Percentiles rank a stretch among this genome's conserved stretches.
phyloP scores from a whole-genome alignment of 208 protist genomes.

The Angomonas desouzai region DNA sequence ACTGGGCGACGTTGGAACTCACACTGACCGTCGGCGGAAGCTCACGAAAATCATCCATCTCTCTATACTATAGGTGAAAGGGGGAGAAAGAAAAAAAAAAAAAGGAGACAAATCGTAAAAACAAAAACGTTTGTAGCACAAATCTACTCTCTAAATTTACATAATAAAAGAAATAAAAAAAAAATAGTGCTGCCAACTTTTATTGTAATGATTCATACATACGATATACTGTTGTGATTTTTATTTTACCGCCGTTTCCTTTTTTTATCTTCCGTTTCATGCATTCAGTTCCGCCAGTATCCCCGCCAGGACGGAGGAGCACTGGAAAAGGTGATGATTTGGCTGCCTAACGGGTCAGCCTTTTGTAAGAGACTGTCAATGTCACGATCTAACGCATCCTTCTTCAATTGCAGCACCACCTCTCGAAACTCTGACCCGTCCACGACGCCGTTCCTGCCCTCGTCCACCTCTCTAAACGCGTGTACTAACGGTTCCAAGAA shows the following conservation, averaged over 20 bases:
- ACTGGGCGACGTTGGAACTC: constrained; percentile 46
- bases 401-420: constrained; percentile 51
- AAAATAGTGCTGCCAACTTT: too few species aligned
- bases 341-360: constrained; percentile 62
- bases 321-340: constrained; percentile 83
- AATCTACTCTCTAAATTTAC: too few species aligned
- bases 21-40: constrained; percentile 27
- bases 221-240: too few species aligned
- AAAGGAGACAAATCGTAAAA: neutral
- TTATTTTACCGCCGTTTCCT: too few species aligned
- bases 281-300: constrained; percentile 34
- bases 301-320: constrained; percentile 66
- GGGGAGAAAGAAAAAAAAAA: neutral
- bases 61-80: neutral
- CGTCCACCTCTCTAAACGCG: constrained; percentile 71
- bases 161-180: constrained; percentile 7
- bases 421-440: constrained; percentile 58
- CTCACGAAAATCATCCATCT: constrained; percentile 20
- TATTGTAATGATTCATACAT: too few species aligned
- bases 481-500: constrained; percentile 74
- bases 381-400: constrained; percentile 46
- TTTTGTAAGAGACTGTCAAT: constrained; percentile 50
- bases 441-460: constrained; percentile 75
- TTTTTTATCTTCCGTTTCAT: too few species aligned
- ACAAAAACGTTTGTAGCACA: too few species aligned